A percentile compares a stretch with the other conserved stretches of the same genome.
Conservation (phyloP, 106 monocot species). For the Dioscorea alata region DNA sequence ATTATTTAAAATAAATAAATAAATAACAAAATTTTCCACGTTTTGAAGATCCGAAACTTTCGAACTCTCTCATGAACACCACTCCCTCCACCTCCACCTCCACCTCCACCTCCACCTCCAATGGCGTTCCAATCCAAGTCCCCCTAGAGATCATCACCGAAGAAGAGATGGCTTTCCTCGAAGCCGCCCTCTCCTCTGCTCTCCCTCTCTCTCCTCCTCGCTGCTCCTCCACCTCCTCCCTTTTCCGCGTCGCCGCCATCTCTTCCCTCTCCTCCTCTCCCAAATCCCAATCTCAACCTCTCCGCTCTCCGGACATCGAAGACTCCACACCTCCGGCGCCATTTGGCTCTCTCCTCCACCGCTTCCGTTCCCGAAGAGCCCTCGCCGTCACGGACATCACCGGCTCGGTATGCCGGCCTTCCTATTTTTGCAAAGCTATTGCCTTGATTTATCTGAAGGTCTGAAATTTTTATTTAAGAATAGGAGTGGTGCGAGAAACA, state of each 20-base stretch:
- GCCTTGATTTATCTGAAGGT: not conserved
- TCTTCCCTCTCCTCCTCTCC: not conserved
- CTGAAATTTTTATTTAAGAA: not conserved
- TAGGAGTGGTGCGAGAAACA: conserved; percentile 98
- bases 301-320: conserved; percentile 19
- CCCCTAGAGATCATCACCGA: conserved; percentile 67
- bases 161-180: conserved; percentile 72
- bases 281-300: not conserved
- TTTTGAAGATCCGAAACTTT: not conserved
- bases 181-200: conserved; percentile 59
- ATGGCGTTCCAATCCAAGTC: conserved; percentile 5
- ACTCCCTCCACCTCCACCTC: not conserved
- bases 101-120: not conserved
- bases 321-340: conserved; percentile 11
- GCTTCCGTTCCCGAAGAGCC: conserved; percentile 30
- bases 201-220: not conserved
- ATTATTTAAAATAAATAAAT: too few relatives aligned
- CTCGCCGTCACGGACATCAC: conserved; percentile 54
- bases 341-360: conserved; percentile 16
- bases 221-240: not conserved
- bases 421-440: not conserved
- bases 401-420: conserved; percentile 19
- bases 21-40: not conserved
- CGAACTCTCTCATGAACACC: not conserved
- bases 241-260: not conserved